A percentile compares a stretch with the other conserved stretches of the same genome.
phyloP scores from a whole-genome alignment of 2,329 filamentous ascomycete species.

The Ophiognomonia clavigignenti-juglandacearum region DNA sequence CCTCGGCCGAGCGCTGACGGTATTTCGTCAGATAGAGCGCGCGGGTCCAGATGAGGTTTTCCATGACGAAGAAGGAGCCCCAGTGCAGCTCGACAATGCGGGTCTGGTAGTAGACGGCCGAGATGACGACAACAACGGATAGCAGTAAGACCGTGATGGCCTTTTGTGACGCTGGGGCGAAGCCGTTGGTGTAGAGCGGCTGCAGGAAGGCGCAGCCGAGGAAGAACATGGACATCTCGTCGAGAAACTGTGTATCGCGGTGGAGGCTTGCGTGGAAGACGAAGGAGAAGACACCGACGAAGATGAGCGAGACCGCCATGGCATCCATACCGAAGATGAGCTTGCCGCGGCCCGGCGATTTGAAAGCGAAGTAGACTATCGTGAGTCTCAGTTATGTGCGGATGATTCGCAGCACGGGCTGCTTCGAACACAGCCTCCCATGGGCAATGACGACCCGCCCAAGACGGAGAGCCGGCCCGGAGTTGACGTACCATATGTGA shows the following conservation, averaged over 20 bases:
- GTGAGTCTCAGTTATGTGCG: not conserved
- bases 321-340: conserved; percentile 29
- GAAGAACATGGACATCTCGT: conserved; percentile 56
- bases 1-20: conserved; percentile 24
- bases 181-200: conserved; percentile 39
- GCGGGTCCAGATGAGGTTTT: conserved; percentile 29
- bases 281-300: conserved; percentile 37
- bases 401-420: too few species aligned
- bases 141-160: conserved; percentile 33
- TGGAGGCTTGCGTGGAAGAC: conserved; percentile 41
- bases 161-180: conserved; percentile 28
- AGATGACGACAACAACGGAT: conserved; percentile 34
- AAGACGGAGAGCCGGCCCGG: not conserved
- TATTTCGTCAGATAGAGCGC: conserved; percentile 30
- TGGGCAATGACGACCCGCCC: not conserved
- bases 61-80: conserved; percentile 29
- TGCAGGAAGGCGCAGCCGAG: conserved; percentile 48
- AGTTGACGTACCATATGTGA: conserved; percentile 6
- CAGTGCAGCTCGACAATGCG: conserved; percentile 39
- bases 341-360: conserved; percentile 27
- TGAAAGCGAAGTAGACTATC: conserved; percentile 9
- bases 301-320: conserved; percentile 35
- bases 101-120: conserved; percentile 36
- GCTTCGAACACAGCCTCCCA: not conserved
- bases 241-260: conserved; percentile 39